Evolutionary conservation across 1,139 yeast species (phyloP).

Genomic region (Suhomyces wounanorum): DNA sequence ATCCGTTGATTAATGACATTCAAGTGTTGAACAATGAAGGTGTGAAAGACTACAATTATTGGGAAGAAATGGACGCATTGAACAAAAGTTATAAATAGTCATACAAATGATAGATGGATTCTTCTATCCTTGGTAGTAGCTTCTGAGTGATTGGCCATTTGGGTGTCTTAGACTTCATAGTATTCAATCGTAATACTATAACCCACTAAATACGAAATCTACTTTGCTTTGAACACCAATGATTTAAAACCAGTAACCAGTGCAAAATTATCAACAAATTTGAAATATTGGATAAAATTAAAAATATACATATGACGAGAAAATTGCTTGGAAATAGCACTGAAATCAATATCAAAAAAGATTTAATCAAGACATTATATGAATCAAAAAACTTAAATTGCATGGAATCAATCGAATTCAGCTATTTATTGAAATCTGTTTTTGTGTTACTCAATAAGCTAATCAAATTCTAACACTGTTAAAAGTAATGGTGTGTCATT

Average conservation of each 20-base stretch:
- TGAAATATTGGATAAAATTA: too few relatives aligned
- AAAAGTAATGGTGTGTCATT: too few relatives aligned
- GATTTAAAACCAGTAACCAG: background rate
- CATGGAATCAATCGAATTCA: too few relatives aligned
- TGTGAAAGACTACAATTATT: background rate
- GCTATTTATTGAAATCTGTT: too few relatives aligned
- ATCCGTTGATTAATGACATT: background rate
- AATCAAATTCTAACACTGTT: too few relatives aligned
- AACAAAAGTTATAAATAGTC: background rate
- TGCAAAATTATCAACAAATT: background rate
- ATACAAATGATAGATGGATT: background rate
- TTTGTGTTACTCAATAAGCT: too few relatives aligned
- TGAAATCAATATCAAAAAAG: too few relatives aligned
- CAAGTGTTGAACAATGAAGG: background rate
- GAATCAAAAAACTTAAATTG: too few relatives aligned
- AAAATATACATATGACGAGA: too few relatives aligned
- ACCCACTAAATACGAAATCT: too few relatives aligned
- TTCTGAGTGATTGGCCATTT: background rate
- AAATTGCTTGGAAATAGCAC: too few relatives aligned
- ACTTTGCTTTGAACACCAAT: background rate
- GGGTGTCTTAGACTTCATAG: background rate
- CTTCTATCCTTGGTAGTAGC: background rate
- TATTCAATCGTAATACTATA: background rate
- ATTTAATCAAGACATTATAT: too few relatives aligned
- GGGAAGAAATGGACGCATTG: background rate